A percentile compares a stretch with the other conserved stretches of the same genome.
These are phyloP conservation scores for Zarea fungicola DNA, from an alignment of 2,329 filamentous ascomycete genomes.

Conservation along the genomic window DNA sequence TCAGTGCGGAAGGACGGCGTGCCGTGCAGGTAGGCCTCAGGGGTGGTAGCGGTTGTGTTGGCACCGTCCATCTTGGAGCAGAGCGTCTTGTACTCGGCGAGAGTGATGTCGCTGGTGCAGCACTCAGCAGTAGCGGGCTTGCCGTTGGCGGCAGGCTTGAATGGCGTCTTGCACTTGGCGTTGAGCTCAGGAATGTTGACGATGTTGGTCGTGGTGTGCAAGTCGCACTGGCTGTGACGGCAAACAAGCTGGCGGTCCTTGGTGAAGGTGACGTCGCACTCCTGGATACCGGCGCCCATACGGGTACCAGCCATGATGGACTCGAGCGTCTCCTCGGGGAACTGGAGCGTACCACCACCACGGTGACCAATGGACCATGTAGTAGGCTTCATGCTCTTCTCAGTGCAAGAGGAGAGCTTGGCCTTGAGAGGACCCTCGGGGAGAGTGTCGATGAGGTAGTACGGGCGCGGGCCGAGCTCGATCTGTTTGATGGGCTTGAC, in stretches of 20 bases:
- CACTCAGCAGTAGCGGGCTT: constrained; percentile 55
- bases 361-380: constrained; percentile 58
- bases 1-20: constrained; percentile 60
- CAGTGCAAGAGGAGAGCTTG: constrained; percentile 53
- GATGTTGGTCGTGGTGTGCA: constrained; percentile 66
- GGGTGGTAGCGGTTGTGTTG: constrained; percentile 53
- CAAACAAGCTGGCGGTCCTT: constrained; percentile 61
- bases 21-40: constrained; percentile 51
- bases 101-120: constrained; percentile 67
- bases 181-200: constrained; percentile 55
- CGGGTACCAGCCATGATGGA: constrained; percentile 57
- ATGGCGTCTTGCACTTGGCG: constrained; percentile 58
- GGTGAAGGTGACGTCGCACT: constrained; percentile 65
- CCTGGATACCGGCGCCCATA: constrained; percentile 62
- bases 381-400: constrained; percentile 46
- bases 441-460: constrained; percentile 61
- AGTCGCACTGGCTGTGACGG: constrained; percentile 61
- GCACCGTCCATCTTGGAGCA: constrained; percentile 67
- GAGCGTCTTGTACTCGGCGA: constrained; percentile 60
- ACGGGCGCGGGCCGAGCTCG: constrained; percentile 58
- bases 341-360: constrained; percentile 55
- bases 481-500: constrained; percentile 40
- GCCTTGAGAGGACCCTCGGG: constrained; percentile 53
- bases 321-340: constrained; percentile 59
- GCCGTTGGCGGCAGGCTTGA: constrained; percentile 49